A percentile compares a stretch with the other conserved stretches of the same genome.
Evolutionary conservation across 441 rosid species (phyloP).

Genomic region (Adansonia gregorii): DNA sequence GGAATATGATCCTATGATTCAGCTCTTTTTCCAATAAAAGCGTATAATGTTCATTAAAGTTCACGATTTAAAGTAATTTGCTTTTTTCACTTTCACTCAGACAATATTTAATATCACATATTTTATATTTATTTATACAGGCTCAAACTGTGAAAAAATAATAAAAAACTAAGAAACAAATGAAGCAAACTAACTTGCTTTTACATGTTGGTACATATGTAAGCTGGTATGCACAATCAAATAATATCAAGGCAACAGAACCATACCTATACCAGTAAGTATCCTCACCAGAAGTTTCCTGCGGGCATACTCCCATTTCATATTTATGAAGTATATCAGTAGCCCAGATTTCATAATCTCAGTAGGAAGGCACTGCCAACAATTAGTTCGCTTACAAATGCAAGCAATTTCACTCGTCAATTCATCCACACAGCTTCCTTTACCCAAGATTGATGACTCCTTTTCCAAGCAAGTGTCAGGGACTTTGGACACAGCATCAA

Average conservation of each 20-base stretch:
- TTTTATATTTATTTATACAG: not conserved
- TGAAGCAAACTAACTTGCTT: slow-evolving; percentile 9
- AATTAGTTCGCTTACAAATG: slow-evolving; percentile 63
- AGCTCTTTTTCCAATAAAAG: not conserved
- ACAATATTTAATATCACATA: slow-evolving; percentile 9
- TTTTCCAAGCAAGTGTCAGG: slow-evolving; percentile 35
- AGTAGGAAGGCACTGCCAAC: slow-evolving; percentile 57
- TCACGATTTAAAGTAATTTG: slow-evolving; percentile 1
- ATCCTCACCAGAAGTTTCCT: slow-evolving; percentile 60
- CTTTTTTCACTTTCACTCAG: not conserved
- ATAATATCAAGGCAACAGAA: slow-evolving; percentile 29
- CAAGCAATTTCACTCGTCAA: slow-evolving; percentile 43
- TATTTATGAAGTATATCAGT: slow-evolving; percentile 44
- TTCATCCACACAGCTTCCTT: slow-evolving; percentile 36
- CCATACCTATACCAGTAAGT: slow-evolving; percentile 70
- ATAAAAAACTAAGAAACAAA: not conserved
- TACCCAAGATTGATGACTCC: slow-evolving; percentile 36
- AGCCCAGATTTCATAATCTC: slow-evolving; percentile 58
- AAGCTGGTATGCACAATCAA: slow-evolving; percentile 11
- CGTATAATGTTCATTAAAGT: not conserved
- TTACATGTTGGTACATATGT: not conserved
- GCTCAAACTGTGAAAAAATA: not conserved
- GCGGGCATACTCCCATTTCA: slow-evolving; percentile 75
- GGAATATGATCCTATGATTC: slow-evolving; percentile 10
- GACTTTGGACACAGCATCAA: slow-evolving; percentile 30